Conservation (phyloP, 2,329 filamentous ascomycete species). For the Aspergillus viridinutans region DNA sequence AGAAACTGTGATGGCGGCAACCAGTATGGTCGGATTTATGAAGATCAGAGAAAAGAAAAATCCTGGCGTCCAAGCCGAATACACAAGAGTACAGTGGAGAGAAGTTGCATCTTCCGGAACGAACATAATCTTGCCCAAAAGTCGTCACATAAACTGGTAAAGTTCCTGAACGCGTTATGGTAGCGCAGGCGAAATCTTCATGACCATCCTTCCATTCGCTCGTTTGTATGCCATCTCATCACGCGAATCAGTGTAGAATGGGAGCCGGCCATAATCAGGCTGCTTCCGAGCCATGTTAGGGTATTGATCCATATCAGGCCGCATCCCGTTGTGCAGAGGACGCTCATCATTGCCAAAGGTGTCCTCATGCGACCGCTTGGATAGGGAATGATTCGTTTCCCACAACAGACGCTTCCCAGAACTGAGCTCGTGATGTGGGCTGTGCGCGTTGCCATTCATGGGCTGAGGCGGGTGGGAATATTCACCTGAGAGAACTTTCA, state of each 20-base stretch:
- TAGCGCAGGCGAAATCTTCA: constrained; percentile 26
- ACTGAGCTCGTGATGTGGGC: constrained; percentile 20
- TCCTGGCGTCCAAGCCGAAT: neutral
- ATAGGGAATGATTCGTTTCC: constrained; percentile 23
- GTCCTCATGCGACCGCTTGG: constrained; percentile 37
- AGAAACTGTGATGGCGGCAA: neutral
- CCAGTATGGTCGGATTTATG: neutral
- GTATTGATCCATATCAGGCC: constrained; percentile 33
- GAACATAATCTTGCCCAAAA: neutral
- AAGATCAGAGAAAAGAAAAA: constrained; percentile 2
- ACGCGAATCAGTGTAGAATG: constrained; percentile 22
- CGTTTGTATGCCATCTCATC: constrained; percentile 34
- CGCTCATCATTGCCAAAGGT: constrained; percentile 38
- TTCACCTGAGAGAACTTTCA: constrained; percentile 33
- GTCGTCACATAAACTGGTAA: neutral
- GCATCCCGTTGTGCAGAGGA: constrained; percentile 42
- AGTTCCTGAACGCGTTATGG: constrained; percentile 5
- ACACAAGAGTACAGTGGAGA: constrained; percentile 1
- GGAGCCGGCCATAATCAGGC: constrained; percentile 21
- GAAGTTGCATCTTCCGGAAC: neutral
- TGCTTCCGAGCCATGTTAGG: constrained; percentile 20
- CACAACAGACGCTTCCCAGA: constrained; percentile 28
- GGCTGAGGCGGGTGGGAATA: constrained; percentile 21
- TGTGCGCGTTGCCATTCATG: constrained; percentile 20
- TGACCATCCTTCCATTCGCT: constrained; percentile 32